Evolutionary conservation across 1,139 yeast genomes (phyloP).

Genomic region (Diutina pseudorugosa): DNA sequence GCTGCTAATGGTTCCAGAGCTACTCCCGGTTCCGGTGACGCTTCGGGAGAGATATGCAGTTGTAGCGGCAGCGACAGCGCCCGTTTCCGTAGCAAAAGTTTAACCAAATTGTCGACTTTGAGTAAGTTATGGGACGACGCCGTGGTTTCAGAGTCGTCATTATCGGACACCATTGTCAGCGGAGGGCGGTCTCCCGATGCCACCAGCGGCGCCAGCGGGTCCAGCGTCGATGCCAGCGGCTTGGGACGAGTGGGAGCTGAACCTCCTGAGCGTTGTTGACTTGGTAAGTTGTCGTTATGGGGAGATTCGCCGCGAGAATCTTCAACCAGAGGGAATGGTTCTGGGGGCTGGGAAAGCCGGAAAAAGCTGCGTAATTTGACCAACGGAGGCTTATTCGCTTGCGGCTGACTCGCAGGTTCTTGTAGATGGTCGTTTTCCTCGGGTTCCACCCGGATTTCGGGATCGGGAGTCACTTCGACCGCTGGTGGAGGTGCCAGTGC

Average conservation of each 20-base stretch:
- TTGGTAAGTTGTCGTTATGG: too few relatives aligned
- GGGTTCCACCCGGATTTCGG: not conserved
- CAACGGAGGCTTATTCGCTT: slow-evolving; percentile 1
- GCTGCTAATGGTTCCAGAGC: too few relatives aligned
- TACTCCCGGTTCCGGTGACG: not conserved
- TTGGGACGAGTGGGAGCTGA: not conserved
- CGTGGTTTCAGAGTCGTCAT: not conserved
- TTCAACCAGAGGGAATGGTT: not conserved
- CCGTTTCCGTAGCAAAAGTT: not conserved
- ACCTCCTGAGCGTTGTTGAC: not conserved
- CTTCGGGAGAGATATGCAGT: not conserved
- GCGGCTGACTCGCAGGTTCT: not conserved
- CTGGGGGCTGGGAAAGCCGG: slow-evolving; percentile 2
- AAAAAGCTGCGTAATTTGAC: slow-evolving; percentile 2
- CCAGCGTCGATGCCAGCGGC: not conserved
- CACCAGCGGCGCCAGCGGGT: not conserved
- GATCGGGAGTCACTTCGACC: not conserved
- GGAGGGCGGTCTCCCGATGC: not conserved
- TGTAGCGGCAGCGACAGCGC: slow-evolving; percentile 3
- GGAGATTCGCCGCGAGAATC: not conserved
- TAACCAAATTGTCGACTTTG: slow-evolving; percentile 1
- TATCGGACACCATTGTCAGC: not conserved
- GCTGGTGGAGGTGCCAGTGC: not conserved
- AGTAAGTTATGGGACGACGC: not conserved
- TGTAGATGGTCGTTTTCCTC: not conserved